Base-by-base conservation (phyloP, 495 filamentous ascomycete genomes). In the Diplogelasinospora grovesii region DNA sequence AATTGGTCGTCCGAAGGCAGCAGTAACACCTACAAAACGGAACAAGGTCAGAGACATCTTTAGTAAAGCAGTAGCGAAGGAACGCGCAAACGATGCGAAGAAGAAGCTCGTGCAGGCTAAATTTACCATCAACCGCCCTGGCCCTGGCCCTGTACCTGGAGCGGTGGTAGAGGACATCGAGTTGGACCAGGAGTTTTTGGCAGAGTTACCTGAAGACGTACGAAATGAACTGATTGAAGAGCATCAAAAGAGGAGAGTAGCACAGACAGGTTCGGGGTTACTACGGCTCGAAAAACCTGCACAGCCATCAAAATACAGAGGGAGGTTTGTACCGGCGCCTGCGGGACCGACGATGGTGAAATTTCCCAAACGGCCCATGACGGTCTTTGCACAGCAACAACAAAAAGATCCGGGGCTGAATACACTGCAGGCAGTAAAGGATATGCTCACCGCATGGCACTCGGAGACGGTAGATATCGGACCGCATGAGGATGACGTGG, bases 171-270 rank as follows among this genome's bases (percentile, higher is more conserved):
- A 42, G 2, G 36, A 58, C 22, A 56, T 66, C 6, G 73, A 74
- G 6, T 57, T 85, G 5, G 85, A 87, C 33, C 65, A 71, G 0
- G 78, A 78, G 5, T 89, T 92, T 61, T 78, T 95, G 22, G 77
- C 82, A 9, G 87, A 86, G 15, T 65, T 95, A 0, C 89, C 89
- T 0, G 80, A 84, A 39, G 85, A 94, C 36, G 74, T 95, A 34
- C 78, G 86, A 23, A 60, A 60, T 15, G 89, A 95, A 65, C 71
- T 95, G 10, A 57, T 94, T 7, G 78, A 72, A 5, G 81, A 95
- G 50, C 79, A 86, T 42, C 69, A 71, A 8, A 77, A 78, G 11
- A 62, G 70, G 0, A 75, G 71, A 8, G 64, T 79, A 8, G 59
- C 57, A 4, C n/a, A n/a, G n/a, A n/a, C n/a, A n/a, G n/a, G n/a